A percentile compares a stretch with the other conserved stretches of the same genome.
Evolutionary conservation across 1,284 basidiomycete genomes (phyloP).

Genomic region (Exobasidium rhododendri): DNA sequence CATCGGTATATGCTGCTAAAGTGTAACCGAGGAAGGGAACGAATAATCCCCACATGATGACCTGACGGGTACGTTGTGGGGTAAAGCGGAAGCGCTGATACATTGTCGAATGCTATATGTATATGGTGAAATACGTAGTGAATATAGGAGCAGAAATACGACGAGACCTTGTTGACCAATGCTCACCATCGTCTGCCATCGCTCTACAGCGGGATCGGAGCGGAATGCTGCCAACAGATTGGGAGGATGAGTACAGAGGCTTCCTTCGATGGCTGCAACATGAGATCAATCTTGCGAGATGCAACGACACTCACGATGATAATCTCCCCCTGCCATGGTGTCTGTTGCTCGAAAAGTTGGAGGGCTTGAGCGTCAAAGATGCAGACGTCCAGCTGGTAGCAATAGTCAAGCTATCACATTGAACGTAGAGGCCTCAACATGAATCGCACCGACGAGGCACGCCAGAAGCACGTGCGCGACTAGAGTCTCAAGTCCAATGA

Average conservation of each 20-base stretch:
- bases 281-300: too few relatives aligned
- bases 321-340: slow-evolving; percentile 11
- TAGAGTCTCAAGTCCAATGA: too few relatives aligned
- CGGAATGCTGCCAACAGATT: slow-evolving; percentile 7
- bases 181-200: slow-evolving; percentile 16
- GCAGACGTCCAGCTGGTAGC: too few relatives aligned
- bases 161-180: not conserved
- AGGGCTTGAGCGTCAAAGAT: too few relatives aligned
- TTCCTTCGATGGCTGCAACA: too few relatives aligned
- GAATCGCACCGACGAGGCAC: too few relatives aligned
- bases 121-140: not conserved
- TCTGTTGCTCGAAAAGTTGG: too few relatives aligned
- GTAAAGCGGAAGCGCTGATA: slow-evolving; percentile 14
- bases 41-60: not conserved
- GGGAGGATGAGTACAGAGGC: too few relatives aligned
- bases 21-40: not conserved
- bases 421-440: too few relatives aligned
- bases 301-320: slow-evolving; percentile 12
- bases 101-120: slow-evolving; percentile 9
- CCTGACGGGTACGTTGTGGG: slow-evolving; percentile 3
- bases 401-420: too few relatives aligned
- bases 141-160: not conserved
- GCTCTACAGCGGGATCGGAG: slow-evolving; percentile 15
- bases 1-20: slow-evolving; percentile 1
- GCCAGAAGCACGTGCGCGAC: too few relatives aligned